Evolutionary conservation across 306 rosid genomes (phyloP).

Genomic region (Morella rubra): DNA sequence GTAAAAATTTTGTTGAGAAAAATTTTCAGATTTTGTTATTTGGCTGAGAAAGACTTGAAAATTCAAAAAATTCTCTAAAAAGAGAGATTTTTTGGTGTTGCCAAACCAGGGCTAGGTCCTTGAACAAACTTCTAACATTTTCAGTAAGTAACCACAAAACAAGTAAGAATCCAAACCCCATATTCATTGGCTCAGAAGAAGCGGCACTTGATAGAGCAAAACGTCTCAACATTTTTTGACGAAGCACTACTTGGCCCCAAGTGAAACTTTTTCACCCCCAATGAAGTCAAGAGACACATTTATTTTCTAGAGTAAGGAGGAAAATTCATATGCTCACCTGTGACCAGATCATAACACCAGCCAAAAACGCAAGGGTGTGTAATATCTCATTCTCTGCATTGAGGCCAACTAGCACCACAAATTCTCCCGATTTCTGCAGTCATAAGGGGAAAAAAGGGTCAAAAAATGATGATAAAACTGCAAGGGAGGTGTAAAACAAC

Average conservation of each 20-base stretch:
- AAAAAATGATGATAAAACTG: conserved; percentile 18
- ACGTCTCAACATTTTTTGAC: background rate
- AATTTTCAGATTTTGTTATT: no score
- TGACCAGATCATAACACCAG: conserved; percentile 86
- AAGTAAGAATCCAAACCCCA: background rate
- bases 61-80: no score
- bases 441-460: conserved; percentile 1
- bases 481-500: conserved; percentile 15
- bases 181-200: background rate
- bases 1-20: no score
- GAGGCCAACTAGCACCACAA: conserved; percentile 60
- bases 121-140: background rate
- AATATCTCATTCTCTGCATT: conserved; percentile 86
- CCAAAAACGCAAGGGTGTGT: conserved; percentile 82
- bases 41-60: no score
- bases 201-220: background rate
- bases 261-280: background rate
- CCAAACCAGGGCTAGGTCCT: background rate
- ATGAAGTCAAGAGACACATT: conserved; percentile 13
- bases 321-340: conserved; percentile 53
- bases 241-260: background rate
- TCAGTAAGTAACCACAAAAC: background rate
- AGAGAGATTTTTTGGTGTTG: no score
- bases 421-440: conserved; percentile 82
- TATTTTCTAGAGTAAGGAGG: conserved; percentile 17